These are phyloP conservation scores for Nasturtium officinale DNA, from an alignment of 345 rosid species.

Conservation along the genomic window DNA sequence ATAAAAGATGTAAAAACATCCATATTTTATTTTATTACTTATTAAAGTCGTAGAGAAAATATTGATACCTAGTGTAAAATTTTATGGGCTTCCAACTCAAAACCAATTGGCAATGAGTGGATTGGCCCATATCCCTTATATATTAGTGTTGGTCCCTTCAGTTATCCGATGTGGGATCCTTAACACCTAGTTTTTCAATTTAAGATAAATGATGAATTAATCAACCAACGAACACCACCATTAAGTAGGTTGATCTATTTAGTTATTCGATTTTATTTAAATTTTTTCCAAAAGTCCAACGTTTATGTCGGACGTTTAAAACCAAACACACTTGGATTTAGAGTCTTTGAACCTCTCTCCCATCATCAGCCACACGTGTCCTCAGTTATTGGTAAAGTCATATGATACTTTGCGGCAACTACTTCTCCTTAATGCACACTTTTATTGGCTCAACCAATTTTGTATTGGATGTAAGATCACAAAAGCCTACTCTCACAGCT, in stretches of 20 bases:
- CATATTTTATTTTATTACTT: no score
- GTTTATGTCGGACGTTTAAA: neutral
- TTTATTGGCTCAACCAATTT: neutral
- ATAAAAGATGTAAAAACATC: no score
- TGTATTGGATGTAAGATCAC: neutral
- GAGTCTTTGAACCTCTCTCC: neutral
- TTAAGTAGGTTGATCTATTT: neutral
- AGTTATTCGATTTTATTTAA: neutral
- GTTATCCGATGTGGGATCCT: no score
- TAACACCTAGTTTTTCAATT: neutral
- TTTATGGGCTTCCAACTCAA: no score
- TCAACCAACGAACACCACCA: neutral
- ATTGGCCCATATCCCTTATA: no score
- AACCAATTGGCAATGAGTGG: no score
- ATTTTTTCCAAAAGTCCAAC: neutral
- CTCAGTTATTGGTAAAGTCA: neutral
- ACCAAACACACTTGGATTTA: neutral
- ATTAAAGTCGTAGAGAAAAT: neutral
- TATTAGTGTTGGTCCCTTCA: no score
- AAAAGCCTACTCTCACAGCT: no score
- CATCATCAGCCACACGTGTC: neutral
- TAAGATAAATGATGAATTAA: no score
- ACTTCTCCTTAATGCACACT: neutral
- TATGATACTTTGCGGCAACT: neutral
- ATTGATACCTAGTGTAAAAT: no score